A percentile compares a stretch with the other conserved stretches of the same genome.
Evolutionary conservation across 2,329 filamentous ascomycete genomes (phyloP).

Genomic region (Aspergillus sclerotialis): DNA sequence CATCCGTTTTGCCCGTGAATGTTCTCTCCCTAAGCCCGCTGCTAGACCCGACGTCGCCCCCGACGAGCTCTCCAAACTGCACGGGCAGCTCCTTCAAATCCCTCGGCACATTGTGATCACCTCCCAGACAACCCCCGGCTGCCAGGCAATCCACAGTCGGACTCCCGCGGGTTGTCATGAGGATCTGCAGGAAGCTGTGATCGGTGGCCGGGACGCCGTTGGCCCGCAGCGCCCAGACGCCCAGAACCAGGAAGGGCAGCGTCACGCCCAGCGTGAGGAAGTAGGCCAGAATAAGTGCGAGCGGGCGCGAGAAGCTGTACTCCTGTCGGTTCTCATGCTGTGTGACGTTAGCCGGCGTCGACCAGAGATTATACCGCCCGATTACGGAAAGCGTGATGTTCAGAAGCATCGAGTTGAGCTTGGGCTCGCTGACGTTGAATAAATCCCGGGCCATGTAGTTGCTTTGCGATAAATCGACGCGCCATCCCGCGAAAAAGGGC

Average conservation of each 20-base stretch:
- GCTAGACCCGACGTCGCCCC: too few relatives aligned
- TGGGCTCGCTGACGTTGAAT: conserved; percentile 5
- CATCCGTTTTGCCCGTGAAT: too few relatives aligned
- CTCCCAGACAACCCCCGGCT: conserved; percentile 7
- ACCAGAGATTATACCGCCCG: conserved; percentile 2
- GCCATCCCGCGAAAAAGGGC: too few relatives aligned
- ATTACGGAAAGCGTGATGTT: conserved; percentile 11
- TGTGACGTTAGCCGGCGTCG: conserved; percentile 2
- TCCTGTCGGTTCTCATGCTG: conserved; percentile 1
- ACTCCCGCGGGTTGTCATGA: conserved; percentile 7
- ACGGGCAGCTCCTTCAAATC: conserved; percentile 9
- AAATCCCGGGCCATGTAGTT: neutral
- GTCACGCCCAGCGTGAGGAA: conserved; percentile 1
- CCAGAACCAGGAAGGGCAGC: conserved; percentile 4
- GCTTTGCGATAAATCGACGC: too few relatives aligned
- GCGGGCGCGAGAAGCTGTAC: conserved; percentile 4
- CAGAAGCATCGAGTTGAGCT: conserved; percentile 3
- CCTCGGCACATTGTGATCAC: conserved; percentile 10
- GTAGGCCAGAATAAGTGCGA: conserved; percentile 5
- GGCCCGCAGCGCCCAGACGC: conserved; percentile 3
- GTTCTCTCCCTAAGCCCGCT: too few relatives aligned
- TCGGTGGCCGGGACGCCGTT: conserved; percentile 8
- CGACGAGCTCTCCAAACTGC: conserved; percentile 10
- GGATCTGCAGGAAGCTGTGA: conserved; percentile 6
- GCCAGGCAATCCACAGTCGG: conserved; percentile 4